Evolutionary conservation across 106 monocot genomes (phyloP).

Genomic region (Gastrodia elata): DNA sequence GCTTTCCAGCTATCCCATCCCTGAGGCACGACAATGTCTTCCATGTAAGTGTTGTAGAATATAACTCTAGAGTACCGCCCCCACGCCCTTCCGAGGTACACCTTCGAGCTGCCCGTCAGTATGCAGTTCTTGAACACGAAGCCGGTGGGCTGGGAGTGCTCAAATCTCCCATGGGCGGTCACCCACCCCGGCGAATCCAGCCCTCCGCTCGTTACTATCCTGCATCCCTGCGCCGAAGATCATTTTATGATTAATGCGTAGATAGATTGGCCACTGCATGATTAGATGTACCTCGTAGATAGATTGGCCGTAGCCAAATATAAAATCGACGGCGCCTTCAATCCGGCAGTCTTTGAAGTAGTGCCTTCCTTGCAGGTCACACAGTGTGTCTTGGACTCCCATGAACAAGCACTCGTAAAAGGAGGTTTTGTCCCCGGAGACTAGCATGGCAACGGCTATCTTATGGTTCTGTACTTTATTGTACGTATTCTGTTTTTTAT

Average conservation of each 20-base stretch:
- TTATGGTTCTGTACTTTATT: not conserved
- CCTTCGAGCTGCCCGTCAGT: constrained; percentile 9
- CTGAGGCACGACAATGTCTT: constrained; percentile 11
- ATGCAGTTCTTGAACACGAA: constrained; percentile 33
- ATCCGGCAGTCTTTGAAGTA: constrained; percentile 24
- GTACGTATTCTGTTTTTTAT: constrained; percentile 2
- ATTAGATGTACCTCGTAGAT: constrained; percentile 17
- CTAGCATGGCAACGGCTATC: constrained; percentile 10
- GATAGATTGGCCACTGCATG: not conserved
- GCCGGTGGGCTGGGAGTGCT: not conserved
- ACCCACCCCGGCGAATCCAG: not conserved
- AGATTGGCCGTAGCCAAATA: constrained; percentile 13
- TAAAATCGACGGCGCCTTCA: constrained; percentile 23
- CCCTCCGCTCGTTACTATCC: not conserved
- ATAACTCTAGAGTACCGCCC: constrained; percentile 25
- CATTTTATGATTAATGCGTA: not conserved
- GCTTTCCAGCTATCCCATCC: constrained; percentile 41
- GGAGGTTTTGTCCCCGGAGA: constrained; percentile 12
- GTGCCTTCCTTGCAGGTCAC: constrained; percentile 17
- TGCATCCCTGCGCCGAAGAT: not conserved
- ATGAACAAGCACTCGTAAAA: constrained; percentile 18
- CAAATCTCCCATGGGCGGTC: constrained; percentile 13
- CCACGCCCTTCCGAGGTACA: constrained; percentile 33
- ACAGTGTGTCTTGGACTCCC: constrained; percentile 28
- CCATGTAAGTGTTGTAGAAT: constrained; percentile 21